Percentiles rank a stretch among this genome's conserved stretches.
Evolutionary conservation across 305 asterid species (phyloP).

Genomic region (Solanum chacoense): DNA sequence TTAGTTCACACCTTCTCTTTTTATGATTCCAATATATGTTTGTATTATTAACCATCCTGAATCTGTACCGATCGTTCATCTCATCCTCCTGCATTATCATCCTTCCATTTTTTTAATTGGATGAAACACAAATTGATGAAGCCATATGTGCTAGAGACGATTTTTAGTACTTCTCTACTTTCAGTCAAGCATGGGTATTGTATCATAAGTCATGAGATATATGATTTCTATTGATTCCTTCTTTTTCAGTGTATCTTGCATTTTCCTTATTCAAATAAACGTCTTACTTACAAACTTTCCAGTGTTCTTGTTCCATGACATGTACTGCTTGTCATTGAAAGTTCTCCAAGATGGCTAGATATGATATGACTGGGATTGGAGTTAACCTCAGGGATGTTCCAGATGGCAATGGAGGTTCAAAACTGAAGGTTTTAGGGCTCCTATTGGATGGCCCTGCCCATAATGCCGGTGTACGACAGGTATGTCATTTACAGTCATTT

Average conservation of each 20-base stretch:
- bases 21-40: background rate
- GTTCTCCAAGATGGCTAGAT: slow-evolving; percentile 98
- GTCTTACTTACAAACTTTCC: slow-evolving; percentile 37
- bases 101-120: background rate
- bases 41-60: background rate
- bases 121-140: background rate
- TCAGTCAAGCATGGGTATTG: background rate
- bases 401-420: slow-evolving; percentile 55
- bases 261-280: slow-evolving; percentile 1
- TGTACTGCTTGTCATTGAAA: slow-evolving; percentile 55
- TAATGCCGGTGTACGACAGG: slow-evolving; percentile 89
- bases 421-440: slow-evolving; percentile 84
- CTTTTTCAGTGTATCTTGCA: background rate
- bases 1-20: background rate
- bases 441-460: slow-evolving; percentile 95
- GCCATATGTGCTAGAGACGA: background rate
- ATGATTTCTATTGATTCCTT: background rate
- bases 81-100: background rate
- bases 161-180: background rate
- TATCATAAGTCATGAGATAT: background rate
- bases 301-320: slow-evolving; percentile 64
- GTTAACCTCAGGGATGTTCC: slow-evolving; percentile 87
- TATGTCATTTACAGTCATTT: slow-evolving; percentile 7
- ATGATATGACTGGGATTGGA: slow-evolving; percentile 95
- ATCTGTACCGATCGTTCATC: background rate